Percentiles rank a stretch among this genome's conserved stretches.
Evolutionary conservation across 164 flowering plant genomes (phyloP).

Genomic region (Vitis amurensis): DNA sequence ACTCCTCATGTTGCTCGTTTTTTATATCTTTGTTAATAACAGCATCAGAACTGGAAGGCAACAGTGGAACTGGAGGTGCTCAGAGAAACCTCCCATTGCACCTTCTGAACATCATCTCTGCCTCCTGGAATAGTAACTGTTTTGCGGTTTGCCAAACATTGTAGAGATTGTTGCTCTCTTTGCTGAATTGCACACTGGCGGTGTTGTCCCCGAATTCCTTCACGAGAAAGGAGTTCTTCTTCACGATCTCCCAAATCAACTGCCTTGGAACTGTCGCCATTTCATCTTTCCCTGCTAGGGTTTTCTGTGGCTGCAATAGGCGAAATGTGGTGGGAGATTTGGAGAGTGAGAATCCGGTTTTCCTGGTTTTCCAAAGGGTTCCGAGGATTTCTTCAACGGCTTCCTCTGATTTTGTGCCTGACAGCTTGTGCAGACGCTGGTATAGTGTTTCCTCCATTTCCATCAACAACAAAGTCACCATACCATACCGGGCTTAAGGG

Average conservation of each 20-base stretch:
- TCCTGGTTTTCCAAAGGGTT: slow-evolving; percentile 45
- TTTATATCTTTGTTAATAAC: slow-evolving; percentile 5
- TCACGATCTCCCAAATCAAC: slow-evolving; percentile 92
- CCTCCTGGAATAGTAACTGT: slow-evolving; percentile 5
- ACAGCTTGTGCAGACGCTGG: slow-evolving; percentile 45
- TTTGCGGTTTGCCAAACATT: slow-evolving; percentile 25
- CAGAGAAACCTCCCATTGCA: slow-evolving; percentile 71
- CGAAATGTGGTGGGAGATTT: neutral
- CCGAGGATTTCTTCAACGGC: slow-evolving; percentile 30
- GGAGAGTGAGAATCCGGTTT: slow-evolving; percentile 15
- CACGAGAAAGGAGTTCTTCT: slow-evolving; percentile 80
- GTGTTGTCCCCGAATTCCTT: slow-evolving; percentile 80
- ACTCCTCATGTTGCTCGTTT: slow-evolving; percentile 7
- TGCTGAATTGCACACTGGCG: slow-evolving; percentile 69
- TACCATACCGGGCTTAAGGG: slow-evolving; percentile 47
- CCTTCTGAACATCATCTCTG: slow-evolving; percentile 78
- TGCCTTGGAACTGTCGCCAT: slow-evolving; percentile 87
- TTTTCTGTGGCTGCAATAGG: neutral
- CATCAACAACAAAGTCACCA: slow-evolving; percentile 34
- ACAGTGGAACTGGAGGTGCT: slow-evolving; percentile 12
- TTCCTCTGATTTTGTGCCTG: slow-evolving; percentile 26
- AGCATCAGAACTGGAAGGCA: slow-evolving; percentile 18
- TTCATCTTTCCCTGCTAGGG: slow-evolving; percentile 10
- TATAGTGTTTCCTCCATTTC: slow-evolving; percentile 18
- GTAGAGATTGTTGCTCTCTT: slow-evolving; percentile 83